A percentile compares a stretch with the other conserved stretches of the same genome.
These are phyloP conservation scores for Paratrypanosoma confusum DNA, from an alignment of 208 protist genomes.

Conservation along the genomic window DNA sequence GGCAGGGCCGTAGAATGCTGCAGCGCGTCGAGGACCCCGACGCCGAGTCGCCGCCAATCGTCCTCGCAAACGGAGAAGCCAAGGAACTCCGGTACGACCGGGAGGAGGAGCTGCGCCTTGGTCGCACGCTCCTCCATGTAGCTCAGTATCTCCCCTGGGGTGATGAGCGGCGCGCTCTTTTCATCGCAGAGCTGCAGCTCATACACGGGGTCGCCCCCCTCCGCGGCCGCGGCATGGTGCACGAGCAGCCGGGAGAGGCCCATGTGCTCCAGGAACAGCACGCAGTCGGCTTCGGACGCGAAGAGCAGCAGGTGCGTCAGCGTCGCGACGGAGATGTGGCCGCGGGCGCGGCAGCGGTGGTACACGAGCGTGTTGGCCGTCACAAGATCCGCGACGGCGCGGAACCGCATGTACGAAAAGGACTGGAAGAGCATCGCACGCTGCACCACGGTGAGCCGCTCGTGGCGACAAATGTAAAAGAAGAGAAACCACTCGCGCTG, in stretches of 20 bases:
- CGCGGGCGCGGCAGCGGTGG: constrained; percentile 36
- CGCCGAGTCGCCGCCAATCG: too few relatives aligned
- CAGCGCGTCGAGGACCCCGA: too few relatives aligned
- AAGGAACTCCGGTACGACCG: constrained; percentile 49
- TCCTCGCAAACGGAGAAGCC: constrained; percentile 51
- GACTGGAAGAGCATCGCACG: constrained; percentile 62
- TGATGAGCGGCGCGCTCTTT: constrained; percentile 20
- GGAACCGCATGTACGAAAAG: constrained; percentile 76
- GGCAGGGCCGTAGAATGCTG: too few relatives aligned
- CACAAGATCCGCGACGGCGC: constrained; percentile 68
- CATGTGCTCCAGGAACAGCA: constrained; percentile 44
- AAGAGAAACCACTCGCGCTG: constrained; percentile 64
- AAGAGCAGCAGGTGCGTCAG: constrained; percentile 25
- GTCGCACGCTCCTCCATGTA: constrained; percentile 29
- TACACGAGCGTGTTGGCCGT: constrained; percentile 58
- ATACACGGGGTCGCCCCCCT: background rate
- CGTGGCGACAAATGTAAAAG: constrained; percentile 38
- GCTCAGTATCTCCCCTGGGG: constrained; percentile 23
- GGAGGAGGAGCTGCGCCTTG: constrained; percentile 50
- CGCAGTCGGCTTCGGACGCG: constrained; percentile 34
- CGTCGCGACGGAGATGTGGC: constrained; percentile 5
- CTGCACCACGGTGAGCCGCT: constrained; percentile 57
- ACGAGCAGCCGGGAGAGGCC: constrained; percentile 29
- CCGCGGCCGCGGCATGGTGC: constrained; percentile 1
- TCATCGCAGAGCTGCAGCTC: constrained; percentile 17